Conservation (phyloP, 495 filamentous ascomycete species). For the Apodospora peruviana region DNA sequence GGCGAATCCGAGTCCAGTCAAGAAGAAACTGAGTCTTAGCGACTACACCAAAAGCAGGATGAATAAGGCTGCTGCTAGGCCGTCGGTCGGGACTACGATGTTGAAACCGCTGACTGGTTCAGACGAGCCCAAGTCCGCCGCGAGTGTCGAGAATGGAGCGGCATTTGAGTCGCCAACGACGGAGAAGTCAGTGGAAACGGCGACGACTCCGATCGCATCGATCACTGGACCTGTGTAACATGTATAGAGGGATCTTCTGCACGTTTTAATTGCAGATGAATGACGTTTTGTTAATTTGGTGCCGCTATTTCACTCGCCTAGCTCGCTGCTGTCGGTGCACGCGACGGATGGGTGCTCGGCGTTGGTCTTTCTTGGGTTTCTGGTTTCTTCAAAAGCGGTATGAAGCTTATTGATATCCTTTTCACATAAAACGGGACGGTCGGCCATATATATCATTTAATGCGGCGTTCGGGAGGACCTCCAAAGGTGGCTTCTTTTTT, state of each 20-base stretch:
- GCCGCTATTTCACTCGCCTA: neutral
- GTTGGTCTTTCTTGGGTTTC: neutral
- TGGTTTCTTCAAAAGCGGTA: neutral
- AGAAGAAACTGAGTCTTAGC: conserved; percentile 70
- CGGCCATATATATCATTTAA: conserved; percentile 5
- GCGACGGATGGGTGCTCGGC: neutral
- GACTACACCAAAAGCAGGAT: conserved; percentile 58
- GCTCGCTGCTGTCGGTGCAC: neutral
- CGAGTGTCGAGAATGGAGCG: conserved; percentile 20
- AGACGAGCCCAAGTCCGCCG: conserved; percentile 40
- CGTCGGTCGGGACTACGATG: conserved; percentile 25
- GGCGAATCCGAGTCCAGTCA: conserved; percentile 54
- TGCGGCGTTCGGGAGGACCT: conserved; percentile 2
- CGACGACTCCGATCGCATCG: conserved; percentile 7
- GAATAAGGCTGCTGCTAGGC: conserved; percentile 37
- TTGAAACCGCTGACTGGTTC: conserved; percentile 28
- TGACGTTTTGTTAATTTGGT: neutral
- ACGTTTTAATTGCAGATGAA: too few species aligned
- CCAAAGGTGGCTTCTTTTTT: too few species aligned
- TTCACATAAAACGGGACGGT: conserved; percentile 7
- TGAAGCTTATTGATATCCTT: neutral
- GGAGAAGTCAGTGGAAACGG: conserved; percentile 25
- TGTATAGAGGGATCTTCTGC: conserved; percentile 11
- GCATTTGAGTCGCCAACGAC: conserved; percentile 24
- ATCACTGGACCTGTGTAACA: conserved; percentile 16